Percentiles rank a stretch among this genome's conserved stretches.
These are phyloP conservation scores for Fusarium ramigenum DNA, from an alignment of 2,329 filamentous ascomycete species.

Conservation along the genomic window DNA sequence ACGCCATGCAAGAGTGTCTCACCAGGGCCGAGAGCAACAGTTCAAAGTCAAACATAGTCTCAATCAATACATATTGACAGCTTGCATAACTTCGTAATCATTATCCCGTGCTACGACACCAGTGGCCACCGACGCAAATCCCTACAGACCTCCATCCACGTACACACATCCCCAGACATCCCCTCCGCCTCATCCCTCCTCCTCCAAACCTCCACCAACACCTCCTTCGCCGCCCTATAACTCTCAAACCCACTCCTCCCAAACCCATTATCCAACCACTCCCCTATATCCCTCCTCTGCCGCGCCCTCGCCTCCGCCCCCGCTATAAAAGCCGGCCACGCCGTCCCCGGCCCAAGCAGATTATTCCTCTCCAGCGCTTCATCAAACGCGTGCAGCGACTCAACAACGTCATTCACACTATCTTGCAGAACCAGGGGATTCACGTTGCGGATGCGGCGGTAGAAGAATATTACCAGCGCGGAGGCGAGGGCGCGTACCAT, in stretches of 20 bases:
- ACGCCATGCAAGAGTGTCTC: too few relatives aligned
- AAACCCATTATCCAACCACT: conserved; percentile 36
- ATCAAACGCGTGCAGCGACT: conserved; percentile 30
- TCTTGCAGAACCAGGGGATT: conserved; percentile 33
- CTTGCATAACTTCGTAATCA: neutral
- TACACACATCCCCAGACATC: conserved; percentile 21
- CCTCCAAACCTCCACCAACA: conserved; percentile 33
- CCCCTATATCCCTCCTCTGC: conserved; percentile 25
- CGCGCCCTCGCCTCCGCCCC: conserved; percentile 31
- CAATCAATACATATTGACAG: neutral
- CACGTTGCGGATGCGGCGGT: conserved; percentile 34
- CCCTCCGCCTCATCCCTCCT: conserved; percentile 30
- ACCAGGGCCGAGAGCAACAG: rapidly evolving
- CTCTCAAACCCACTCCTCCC: conserved; percentile 34
- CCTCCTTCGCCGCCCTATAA: conserved; percentile 27
- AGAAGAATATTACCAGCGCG: conserved; percentile 34
- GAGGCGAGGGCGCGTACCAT: conserved; percentile 36
- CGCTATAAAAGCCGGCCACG: conserved; percentile 36
- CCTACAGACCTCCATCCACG: conserved; percentile 40
- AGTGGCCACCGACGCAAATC: conserved; percentile 32
- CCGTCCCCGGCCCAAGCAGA: conserved; percentile 29
- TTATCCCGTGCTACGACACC: neutral
- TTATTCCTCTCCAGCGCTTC: conserved; percentile 29
- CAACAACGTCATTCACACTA: conserved; percentile 29
- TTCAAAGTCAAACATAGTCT: neutral